Evolutionary conservation across 176 grass and related monocot species (phyloP).

Genomic region (Bothriochloa decipiens): DNA sequence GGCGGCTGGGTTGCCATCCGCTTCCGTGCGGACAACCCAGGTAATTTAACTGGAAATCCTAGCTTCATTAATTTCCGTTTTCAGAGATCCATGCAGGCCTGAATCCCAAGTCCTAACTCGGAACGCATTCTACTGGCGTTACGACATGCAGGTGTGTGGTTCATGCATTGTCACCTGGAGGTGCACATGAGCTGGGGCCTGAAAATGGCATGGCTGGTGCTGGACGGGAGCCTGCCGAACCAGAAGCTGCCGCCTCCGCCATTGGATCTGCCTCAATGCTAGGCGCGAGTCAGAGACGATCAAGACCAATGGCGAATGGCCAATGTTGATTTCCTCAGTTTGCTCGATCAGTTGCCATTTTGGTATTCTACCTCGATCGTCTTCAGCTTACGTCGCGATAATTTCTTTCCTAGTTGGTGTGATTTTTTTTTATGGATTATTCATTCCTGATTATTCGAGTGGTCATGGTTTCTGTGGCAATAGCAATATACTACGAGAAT

Average conservation of each 20-base stretch:
- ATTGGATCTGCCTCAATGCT: constrained; percentile 72
- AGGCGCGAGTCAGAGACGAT: background rate
- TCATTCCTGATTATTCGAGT: constrained; percentile 26
- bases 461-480: background rate
- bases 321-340: background rate
- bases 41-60: constrained; percentile 8
- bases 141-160: constrained; percentile 67
- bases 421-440: background rate
- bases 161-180: constrained; percentile 92
- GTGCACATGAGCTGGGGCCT: constrained; percentile 85
- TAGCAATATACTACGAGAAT: background rate
- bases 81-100: too few species aligned
- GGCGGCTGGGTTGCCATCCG: constrained; percentile 80
- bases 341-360: constrained; percentile 22
- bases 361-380: background rate
- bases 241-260: constrained; percentile 75
- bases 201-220: constrained; percentile 87
- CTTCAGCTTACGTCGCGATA: background rate
- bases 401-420: background rate
- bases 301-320: background rate
- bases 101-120: background rate
- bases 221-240: constrained; percentile 54
- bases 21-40: constrained; percentile 84
- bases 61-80: too few species aligned
- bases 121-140: background rate